These are phyloP conservation scores for Pseudomicrostroma phylloplanum DNA, from an alignment of 1,284 basidiomycete species.

Conservation along the genomic window DNA sequence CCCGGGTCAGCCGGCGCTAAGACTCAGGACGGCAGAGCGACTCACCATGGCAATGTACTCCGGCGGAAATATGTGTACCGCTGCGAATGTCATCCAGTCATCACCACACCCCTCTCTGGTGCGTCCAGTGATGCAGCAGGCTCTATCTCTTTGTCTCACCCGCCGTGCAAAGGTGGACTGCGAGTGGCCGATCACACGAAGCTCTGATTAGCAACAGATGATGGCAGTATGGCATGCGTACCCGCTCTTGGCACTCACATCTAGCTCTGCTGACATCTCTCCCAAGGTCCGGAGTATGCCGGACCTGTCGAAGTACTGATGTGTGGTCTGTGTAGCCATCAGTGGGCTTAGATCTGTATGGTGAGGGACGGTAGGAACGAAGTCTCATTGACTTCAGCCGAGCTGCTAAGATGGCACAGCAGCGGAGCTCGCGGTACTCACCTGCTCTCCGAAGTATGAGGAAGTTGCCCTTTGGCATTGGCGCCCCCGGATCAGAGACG, in stretches of 20 bases:
- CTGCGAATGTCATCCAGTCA: background rate
- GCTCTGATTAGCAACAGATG: no score
- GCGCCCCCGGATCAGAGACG: background rate
- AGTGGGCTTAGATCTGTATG: background rate
- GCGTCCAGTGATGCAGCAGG: background rate
- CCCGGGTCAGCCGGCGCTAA: no score
- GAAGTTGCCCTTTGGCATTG: background rate
- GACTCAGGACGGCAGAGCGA: no score
- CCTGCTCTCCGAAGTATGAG: background rate
- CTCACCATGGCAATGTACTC: background rate
- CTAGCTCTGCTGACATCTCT: no score
- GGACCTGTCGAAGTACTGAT: background rate
- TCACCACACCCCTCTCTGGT: background rate
- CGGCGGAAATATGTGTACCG: background rate
- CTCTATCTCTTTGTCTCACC: background rate
- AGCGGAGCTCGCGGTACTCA: no score
- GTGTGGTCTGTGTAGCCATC: background rate
- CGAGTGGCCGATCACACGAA: background rate
- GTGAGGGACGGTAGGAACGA: no score
- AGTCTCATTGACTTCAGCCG: no score
- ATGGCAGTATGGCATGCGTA: no score
- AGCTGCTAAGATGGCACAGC: no score
- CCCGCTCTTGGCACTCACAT: no score
- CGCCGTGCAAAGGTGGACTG: background rate
- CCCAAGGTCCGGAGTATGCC: no score